These are phyloP conservation scores for Trichoderma hamatum DNA, from an alignment of 2,329 filamentous ascomycete genomes.

Conservation along the genomic window DNA sequence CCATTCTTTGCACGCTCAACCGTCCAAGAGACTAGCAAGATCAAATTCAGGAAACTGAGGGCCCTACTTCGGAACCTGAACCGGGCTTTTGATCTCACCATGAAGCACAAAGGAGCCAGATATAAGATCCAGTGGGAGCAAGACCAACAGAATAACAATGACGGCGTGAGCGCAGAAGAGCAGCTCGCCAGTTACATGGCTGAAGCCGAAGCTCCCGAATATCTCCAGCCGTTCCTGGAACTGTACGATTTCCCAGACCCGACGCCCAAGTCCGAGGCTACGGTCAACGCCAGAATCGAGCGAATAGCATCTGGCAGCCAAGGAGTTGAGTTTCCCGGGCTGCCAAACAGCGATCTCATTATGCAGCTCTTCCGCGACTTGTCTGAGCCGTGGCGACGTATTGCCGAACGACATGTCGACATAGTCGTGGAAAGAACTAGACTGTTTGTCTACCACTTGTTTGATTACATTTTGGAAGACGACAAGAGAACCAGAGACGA, in stretches of 20 bases:
- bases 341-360: constrained; percentile 42
- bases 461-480: constrained; percentile 40
- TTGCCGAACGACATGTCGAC: constrained; percentile 43
- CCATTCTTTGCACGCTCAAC: constrained; percentile 42
- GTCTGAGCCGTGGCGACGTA: constrained; percentile 43
- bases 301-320: constrained; percentile 42
- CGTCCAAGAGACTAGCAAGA: constrained; percentile 4
- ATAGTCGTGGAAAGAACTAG: constrained; percentile 37
- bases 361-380: constrained; percentile 47
- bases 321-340: constrained; percentile 46
- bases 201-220: neutral
- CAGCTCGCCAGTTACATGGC: neutral
- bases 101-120: constrained; percentile 34
- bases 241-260: constrained; percentile 31
- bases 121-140: constrained; percentile 28
- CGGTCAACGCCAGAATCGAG: constrained; percentile 38
- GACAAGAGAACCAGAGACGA: constrained; percentile 15
- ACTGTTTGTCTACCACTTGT: constrained; percentile 43
- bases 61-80: constrained; percentile 39
- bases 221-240: neutral
- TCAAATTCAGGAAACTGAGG: constrained; percentile 34
- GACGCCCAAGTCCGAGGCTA: constrained; percentile 18
- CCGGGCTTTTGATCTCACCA: constrained; percentile 36
- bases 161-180: neutral
- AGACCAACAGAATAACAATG: constrained; percentile 30